These are phyloP conservation scores for Cyclotella sp. DNA, from an alignment of 108 stramenopile species.

Conservation along the genomic window DNA sequence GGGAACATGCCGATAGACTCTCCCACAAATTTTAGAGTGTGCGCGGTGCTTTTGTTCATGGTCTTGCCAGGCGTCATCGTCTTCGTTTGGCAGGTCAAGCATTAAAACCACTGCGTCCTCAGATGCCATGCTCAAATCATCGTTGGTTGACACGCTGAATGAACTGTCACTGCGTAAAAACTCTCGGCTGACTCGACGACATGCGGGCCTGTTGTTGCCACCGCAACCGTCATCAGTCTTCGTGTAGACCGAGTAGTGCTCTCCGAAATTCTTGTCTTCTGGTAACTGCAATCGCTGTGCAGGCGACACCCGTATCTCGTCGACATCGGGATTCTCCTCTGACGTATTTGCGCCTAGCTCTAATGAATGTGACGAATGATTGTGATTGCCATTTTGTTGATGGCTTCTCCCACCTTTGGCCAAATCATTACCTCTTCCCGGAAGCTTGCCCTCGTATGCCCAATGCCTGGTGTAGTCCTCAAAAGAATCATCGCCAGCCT, in stretches of 20 bases:
- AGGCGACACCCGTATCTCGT: too few species aligned
- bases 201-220: background rate
- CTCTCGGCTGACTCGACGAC: background rate
- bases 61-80: constrained; percentile 1
- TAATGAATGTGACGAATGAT: background rate
- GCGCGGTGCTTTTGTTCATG: background rate
- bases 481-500: background rate
- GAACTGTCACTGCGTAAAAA: constrained; percentile 4
- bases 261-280: too few species aligned
- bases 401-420: background rate
- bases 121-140: constrained; percentile 39
- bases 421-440: background rate
- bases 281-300: too few species aligned
- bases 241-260: background rate
- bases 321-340: too few species aligned
- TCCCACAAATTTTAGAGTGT: constrained; percentile 27
- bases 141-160: background rate
- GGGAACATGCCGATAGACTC: constrained; percentile 21
- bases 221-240: constrained; percentile 2
- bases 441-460: background rate
- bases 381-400: background rate
- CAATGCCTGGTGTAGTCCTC: background rate
- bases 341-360: too few species aligned
- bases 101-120: constrained; percentile 52
- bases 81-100: constrained; percentile 10